Conservation (phyloP, 106 monocot genomes). For the Chionographis japonica region DNA sequence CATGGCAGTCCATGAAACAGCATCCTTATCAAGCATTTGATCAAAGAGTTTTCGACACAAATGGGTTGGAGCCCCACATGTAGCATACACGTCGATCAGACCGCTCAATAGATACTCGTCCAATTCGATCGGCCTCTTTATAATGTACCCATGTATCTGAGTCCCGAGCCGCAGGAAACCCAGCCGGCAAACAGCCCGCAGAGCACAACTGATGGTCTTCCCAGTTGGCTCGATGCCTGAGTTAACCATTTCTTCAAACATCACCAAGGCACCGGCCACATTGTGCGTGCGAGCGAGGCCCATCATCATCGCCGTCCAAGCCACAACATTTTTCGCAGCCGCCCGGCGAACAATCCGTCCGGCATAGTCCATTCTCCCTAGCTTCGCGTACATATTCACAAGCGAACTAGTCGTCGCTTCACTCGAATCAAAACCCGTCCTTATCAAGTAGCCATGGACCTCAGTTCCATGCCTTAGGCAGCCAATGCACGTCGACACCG, state of each 20-base stretch:
- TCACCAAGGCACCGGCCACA: neutral
- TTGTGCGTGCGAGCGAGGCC: neutral
- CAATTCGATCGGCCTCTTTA: neutral
- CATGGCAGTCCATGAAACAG: constrained; percentile 9
- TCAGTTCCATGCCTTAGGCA: neutral
- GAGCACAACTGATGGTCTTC: constrained; percentile 8
- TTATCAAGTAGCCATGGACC: constrained; percentile 1
- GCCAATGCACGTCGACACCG: neutral
- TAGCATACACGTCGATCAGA: constrained; percentile 3
- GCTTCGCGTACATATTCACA: neutral
- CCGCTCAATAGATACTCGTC: constrained; percentile 1
- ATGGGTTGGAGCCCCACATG: neutral
- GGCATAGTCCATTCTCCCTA: neutral
- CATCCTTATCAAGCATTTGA: neutral
- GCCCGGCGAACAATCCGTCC: neutral
- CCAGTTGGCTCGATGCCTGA: neutral
- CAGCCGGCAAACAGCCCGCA: neutral
- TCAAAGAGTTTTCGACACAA: neutral
- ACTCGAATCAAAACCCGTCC: neutral
- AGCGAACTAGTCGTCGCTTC: neutral
- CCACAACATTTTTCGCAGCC: neutral
- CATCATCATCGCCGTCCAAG: neutral
- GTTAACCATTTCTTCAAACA: neutral
- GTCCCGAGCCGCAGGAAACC: neutral
- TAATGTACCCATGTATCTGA: constrained; percentile 3